phyloP scores from a whole-genome alignment of 164 flowering plant genomes.

The Berberis vulgaris region DNA sequence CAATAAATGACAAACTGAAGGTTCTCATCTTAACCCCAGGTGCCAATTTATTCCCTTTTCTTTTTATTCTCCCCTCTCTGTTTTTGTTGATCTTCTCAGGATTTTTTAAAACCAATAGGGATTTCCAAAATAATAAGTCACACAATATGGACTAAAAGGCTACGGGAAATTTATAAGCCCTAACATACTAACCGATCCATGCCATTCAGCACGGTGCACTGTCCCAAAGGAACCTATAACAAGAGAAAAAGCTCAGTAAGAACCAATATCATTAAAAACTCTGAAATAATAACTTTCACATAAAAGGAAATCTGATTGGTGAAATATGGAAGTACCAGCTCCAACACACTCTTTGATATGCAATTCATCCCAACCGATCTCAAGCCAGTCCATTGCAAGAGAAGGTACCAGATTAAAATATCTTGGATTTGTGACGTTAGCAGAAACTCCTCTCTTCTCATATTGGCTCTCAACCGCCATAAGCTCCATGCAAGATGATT shows the following conservation, averaged over 20 bases:
- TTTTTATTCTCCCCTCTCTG: no score
- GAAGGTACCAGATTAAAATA: slow-evolving; percentile 84
- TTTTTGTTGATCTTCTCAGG: no score
- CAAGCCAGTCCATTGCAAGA: slow-evolving; percentile 97
- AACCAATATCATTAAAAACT: neutral
- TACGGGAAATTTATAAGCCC: neutral
- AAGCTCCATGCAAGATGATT: slow-evolving; percentile 18
- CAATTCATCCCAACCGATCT: slow-evolving; percentile 93
- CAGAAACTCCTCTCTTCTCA: slow-evolving; percentile 16
- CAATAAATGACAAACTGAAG: no score
- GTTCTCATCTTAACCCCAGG: no score
- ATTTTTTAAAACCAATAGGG: no score
- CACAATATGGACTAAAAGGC: no score
- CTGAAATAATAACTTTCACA: neutral
- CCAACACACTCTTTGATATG: slow-evolving; percentile 89
- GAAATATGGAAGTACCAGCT: slow-evolving; percentile 52
- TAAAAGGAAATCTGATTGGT: no score
- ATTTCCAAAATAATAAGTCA: no score
- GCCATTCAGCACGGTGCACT: slow-evolving; percentile 99
- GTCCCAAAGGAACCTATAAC: slow-evolving; percentile 91
- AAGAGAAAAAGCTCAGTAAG: neutral
- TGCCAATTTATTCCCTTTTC: no score
- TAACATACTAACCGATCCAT: slow-evolving; percentile 82
- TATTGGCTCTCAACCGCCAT: slow-evolving; percentile 11
- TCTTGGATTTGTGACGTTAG: slow-evolving; percentile 32